Evolutionary conservation across 2,329 filamentous ascomycete species (phyloP).

Genomic region (Metarhizium guizhouense): DNA sequence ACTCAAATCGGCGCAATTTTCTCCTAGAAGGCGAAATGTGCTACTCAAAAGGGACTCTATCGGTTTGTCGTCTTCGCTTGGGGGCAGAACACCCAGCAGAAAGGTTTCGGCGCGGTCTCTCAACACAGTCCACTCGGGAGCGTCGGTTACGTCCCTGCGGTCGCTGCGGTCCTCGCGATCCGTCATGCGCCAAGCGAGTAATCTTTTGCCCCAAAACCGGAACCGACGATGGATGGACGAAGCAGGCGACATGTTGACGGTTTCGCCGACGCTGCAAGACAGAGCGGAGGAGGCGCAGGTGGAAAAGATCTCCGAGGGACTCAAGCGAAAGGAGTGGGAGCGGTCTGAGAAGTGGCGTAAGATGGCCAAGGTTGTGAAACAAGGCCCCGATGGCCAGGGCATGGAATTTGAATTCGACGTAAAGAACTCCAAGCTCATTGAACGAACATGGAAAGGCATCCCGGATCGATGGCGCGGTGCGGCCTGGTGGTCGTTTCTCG

Average conservation of each 20-base stretch:
- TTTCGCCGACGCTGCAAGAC: conserved; percentile 47
- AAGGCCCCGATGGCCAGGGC: conserved; percentile 46
- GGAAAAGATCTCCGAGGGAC: conserved; percentile 41
- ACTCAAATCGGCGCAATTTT: conserved; percentile 31
- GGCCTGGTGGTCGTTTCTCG: conserved; percentile 91
- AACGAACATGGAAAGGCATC: conserved; percentile 95
- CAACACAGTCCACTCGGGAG: conserved; percentile 45
- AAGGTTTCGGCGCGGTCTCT: conserved; percentile 51
- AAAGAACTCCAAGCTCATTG: conserved; percentile 73
- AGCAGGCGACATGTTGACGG: conserved; percentile 57
- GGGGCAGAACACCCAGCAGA: conserved; percentile 37
- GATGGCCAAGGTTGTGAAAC: conserved; percentile 51
- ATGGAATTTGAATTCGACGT: conserved; percentile 73
- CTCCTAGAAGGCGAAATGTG: conserved; percentile 38
- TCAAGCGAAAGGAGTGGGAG: conserved; percentile 54
- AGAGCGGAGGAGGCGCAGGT: conserved; percentile 46
- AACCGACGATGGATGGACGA: conserved; percentile 54
- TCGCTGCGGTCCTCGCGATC: conserved; percentile 47
- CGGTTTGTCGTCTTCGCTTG: conserved; percentile 31
- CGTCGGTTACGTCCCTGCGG: conserved; percentile 41
- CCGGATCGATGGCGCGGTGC: conserved; percentile 90
- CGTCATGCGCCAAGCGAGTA: conserved; percentile 47
- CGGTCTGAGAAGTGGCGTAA: conserved; percentile 59
- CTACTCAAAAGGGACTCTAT: conserved; percentile 27
- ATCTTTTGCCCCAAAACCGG: conserved; percentile 51